Evolutionary conservation across 176 grass and related monocot genomes (phyloP).

Genomic region (Carex kokanica): DNA sequence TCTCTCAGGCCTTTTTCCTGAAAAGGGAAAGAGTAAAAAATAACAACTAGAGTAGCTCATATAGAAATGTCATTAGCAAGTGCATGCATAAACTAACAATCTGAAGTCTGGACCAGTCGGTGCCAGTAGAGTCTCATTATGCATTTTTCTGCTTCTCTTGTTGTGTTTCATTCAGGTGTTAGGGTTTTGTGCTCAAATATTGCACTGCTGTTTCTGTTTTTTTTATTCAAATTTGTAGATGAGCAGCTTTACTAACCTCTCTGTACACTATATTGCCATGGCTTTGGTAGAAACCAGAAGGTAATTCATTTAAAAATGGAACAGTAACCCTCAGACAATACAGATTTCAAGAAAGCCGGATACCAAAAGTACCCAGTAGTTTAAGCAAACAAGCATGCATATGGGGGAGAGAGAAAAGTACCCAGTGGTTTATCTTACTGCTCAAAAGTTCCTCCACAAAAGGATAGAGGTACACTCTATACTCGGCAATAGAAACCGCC

Average conservation of each 20-base stretch:
- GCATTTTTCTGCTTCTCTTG: background rate
- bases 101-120: background rate
- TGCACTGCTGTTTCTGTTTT: background rate
- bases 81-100: background rate
- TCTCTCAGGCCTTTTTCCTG: constrained; percentile 86
- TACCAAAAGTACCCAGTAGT: background rate
- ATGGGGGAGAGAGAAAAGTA: constrained; percentile 27
- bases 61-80: constrained; percentile 1
- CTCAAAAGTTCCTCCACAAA: constrained; percentile 80
- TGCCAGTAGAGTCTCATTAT: background rate
- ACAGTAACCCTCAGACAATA: background rate
- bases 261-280: constrained; percentile 9
- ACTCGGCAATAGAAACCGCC: constrained; percentile 67
- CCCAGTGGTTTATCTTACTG: constrained; percentile 96
- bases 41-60: background rate
- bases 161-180: background rate
- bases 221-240: background rate
- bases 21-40: constrained; percentile 37
- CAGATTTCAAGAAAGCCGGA: background rate
- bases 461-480: constrained; percentile 78
- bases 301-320: no score
- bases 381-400: constrained; percentile 27
- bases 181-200: no score
- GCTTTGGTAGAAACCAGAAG: constrained; percentile 14
- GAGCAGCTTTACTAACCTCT: background rate